Conservation (phyloP, 169 alveolate genomes). For the Eimeria praecox region DNA sequence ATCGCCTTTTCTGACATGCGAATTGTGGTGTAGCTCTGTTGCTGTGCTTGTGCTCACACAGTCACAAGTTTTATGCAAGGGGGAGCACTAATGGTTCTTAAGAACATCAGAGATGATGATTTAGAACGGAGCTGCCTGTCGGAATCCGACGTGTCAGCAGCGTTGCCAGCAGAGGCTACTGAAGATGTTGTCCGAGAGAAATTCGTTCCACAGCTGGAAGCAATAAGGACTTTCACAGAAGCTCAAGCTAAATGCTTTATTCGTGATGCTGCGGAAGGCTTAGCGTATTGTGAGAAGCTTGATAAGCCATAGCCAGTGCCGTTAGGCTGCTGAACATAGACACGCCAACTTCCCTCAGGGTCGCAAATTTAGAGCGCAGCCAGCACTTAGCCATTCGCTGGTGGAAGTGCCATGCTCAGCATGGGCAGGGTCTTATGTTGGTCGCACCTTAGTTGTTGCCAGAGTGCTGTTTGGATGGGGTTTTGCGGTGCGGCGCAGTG, state of each 20-base stretch:
- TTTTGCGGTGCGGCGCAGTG: constrained; percentile 63
- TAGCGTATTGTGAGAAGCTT: constrained; percentile 72
- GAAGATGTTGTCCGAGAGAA: constrained; percentile 18
- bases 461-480: not conserved
- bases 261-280: constrained; percentile 79
- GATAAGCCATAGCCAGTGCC: not conserved
- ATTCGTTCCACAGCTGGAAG: constrained; percentile 48
- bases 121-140: not conserved
- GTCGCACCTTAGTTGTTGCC: not conserved
- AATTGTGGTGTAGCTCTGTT: not conserved
- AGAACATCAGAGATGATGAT: constrained; percentile 23
- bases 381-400: not conserved
- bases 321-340: not conserved
- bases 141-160: constrained; percentile 11
- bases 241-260: constrained; percentile 78
- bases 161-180: constrained; percentile 7
- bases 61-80: constrained; percentile 53
- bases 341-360: not conserved
- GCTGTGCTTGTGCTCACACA: not conserved
- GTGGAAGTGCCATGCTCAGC: not conserved
- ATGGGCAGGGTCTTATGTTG: not conserved
- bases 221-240: constrained; percentile 61
- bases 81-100: constrained; percentile 50
- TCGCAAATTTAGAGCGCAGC: not conserved
- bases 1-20: not conserved